Base-by-base conservation (phyloP, 257 asterid genomes). In the Phtheirospermum japonicum region DNA sequence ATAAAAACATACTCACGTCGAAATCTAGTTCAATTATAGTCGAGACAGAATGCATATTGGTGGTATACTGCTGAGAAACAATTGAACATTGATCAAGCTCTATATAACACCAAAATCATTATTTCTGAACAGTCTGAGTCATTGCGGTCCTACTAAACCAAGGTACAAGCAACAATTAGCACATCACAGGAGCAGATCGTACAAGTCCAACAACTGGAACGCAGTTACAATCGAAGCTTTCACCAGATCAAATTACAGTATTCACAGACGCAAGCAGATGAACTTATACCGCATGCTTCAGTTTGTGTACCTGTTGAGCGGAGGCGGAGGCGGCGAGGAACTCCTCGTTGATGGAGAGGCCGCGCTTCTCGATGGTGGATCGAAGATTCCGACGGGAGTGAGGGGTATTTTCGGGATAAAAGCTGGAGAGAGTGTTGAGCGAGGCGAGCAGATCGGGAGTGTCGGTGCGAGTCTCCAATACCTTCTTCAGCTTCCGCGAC, bases 401-500 rank as follows among this genome's bases (percentile, higher is more conserved):
- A 61, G 89, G 86, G 64, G 87, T 82, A 59, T 92, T 92, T 65
- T 89, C 96, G 45, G 86, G 49, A 53, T 92, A 89, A 69, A 92
- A 89, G 67, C 52, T 74, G 63, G 99, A 92, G 61, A 92, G 94
- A 42, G 97, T 89, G 72, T 79, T 83, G 67, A 92, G 94, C 18
- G 99, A 92, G 0, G 97, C 83, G 55, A 92, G 85, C 61, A 89
- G 85, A 81, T 92, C 97, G 72, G 95, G 75, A 26, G 74, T 73
- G 70, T 86, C 99, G 16, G 95, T 89, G 59, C 97, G 96, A 64
- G 99, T 92, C 64, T 92, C 97, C 76, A 89, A 60, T 20, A 92
- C 99, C 79, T 92, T 92, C 88, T 92, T 92, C 82, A 92, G 95
- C 91, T 92, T 92, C 85, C 99, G 83, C 6, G 99, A 85, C 59